Evolutionary conservation across 768 basidiomycete species (phyloP).

Genomic region (Auricularia sp.): DNA sequence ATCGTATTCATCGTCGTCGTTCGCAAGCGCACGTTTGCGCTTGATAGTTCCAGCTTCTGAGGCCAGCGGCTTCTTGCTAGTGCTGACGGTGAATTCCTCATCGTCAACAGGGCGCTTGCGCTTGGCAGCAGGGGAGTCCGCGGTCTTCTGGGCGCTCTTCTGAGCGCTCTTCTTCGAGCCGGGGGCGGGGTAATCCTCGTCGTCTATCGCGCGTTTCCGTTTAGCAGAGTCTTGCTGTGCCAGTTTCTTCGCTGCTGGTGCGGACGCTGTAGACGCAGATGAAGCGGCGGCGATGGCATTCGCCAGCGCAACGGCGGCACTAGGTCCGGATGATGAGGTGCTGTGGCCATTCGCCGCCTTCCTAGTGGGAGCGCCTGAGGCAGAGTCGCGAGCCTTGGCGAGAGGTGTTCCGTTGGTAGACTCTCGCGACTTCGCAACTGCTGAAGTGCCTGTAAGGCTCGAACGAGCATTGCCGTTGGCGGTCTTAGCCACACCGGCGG

Average conservation of each 20-base stretch:
- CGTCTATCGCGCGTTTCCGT: conserved; percentile 9
- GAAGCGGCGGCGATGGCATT: conserved; percentile 16
- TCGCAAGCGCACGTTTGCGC: neutral
- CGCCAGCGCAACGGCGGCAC: neutral
- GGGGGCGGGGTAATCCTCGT: conserved; percentile 15
- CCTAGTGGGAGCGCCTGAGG: neutral
- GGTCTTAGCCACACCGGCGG: neutral
- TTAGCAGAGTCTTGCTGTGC: conserved; percentile 6
- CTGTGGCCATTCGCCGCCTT: too few relatives aligned
- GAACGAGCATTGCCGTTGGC: neutral
- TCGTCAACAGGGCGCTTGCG: conserved; percentile 30
- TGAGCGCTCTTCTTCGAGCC: conserved; percentile 17
- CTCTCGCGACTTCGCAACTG: neutral
- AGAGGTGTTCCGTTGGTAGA: neutral
- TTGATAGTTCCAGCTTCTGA: conserved; percentile 10
- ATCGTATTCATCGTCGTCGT: neutral
- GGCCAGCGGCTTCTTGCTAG: conserved; percentile 17
- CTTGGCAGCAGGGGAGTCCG: conserved; percentile 19
- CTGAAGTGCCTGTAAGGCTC: neutral
- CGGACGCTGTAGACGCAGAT: conserved; percentile 44
- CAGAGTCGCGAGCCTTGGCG: neutral
- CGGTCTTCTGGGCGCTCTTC: conserved; percentile 15
- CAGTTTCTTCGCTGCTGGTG: conserved; percentile 13
- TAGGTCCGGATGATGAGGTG: too few relatives aligned
- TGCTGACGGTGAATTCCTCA: conserved; percentile 17